Conservation (phyloP, 2,329 filamentous ascomycete species). For the Sporothrix pallida region DNA sequence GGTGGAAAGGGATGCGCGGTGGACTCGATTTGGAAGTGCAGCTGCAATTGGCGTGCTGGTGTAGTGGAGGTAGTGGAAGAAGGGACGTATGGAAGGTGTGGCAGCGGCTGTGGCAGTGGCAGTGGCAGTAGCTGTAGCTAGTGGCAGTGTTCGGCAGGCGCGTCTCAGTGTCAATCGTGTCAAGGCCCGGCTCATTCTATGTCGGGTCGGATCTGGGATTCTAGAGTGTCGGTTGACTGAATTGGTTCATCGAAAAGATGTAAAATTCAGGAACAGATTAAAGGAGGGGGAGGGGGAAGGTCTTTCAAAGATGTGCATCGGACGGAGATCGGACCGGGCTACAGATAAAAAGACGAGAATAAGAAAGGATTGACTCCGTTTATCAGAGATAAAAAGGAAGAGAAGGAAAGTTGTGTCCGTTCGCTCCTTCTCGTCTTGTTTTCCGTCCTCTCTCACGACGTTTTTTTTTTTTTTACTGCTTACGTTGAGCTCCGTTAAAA, state of each 20-base stretch:
- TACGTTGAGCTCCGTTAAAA: too few relatives aligned
- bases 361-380: neutral
- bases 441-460: neutral
- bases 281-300: neutral
- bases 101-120: neutral
- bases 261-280: neutral
- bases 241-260: neutral
- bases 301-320: neutral
- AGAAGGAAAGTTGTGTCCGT: too few relatives aligned
- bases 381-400: too few relatives aligned
- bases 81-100: neutral
- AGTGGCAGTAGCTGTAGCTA: too few relatives aligned
- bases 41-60: neutral
- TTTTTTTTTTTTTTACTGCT: too few relatives aligned
- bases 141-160: neutral
- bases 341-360: neutral
- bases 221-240: too few relatives aligned
- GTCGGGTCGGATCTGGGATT: neutral
- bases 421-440: neutral
- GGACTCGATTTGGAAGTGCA: neutral
- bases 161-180: neutral
- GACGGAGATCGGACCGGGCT: neutral
- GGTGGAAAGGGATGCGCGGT: neutral
- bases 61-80: neutral
- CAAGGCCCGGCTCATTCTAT: slow-evolving; percentile 4